Conservation (phyloP, 495 filamentous ascomycete species). For the Niebla homalea region DNA sequence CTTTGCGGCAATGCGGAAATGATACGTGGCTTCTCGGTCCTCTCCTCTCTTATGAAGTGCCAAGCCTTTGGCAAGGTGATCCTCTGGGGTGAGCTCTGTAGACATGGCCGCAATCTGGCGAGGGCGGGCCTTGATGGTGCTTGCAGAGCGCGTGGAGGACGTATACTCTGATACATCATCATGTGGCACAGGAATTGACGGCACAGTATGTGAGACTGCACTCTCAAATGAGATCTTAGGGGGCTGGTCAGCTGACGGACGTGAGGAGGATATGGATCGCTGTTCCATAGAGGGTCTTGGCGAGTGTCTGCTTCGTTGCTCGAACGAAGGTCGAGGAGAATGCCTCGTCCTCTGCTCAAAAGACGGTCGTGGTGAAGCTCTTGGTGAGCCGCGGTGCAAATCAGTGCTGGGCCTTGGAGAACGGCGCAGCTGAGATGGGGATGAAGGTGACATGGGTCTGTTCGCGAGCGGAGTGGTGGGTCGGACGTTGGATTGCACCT, state of each 20-base stretch:
- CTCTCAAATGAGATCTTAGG: slow-evolving; percentile 14
- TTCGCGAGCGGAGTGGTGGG: slow-evolving; percentile 23
- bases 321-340: slow-evolving; percentile 34
- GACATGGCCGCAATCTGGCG: slow-evolving; percentile 23
- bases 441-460: slow-evolving; percentile 34
- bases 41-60: slow-evolving; percentile 75
- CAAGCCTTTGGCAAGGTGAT: slow-evolving; percentile 80
- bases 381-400: slow-evolving; percentile 27
- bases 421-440: slow-evolving; percentile 36
- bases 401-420: slow-evolving; percentile 26
- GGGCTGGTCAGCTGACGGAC: slow-evolving; percentile 33
- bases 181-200: slow-evolving; percentile 18
- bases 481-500: slow-evolving; percentile 31
- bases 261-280: slow-evolving; percentile 29
- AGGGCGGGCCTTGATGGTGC: slow-evolving; percentile 42
- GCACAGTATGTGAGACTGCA: slow-evolving; percentile 24
- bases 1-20: slow-evolving; percentile 79
- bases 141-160: slow-evolving; percentile 51
- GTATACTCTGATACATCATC: slow-evolving; percentile 36
- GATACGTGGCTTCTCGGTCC: slow-evolving; percentile 85
- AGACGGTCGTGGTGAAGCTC: slow-evolving; percentile 28
- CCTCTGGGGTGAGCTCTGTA: slow-evolving; percentile 56
- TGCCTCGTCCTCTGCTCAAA: slow-evolving; percentile 8
- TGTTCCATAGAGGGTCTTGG: slow-evolving; percentile 10
- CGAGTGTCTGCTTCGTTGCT: slow-evolving; percentile 14